Evolutionary conservation across 1,284 basidiomycete species (phyloP).

Genomic region (Stereum hirsutum): DNA sequence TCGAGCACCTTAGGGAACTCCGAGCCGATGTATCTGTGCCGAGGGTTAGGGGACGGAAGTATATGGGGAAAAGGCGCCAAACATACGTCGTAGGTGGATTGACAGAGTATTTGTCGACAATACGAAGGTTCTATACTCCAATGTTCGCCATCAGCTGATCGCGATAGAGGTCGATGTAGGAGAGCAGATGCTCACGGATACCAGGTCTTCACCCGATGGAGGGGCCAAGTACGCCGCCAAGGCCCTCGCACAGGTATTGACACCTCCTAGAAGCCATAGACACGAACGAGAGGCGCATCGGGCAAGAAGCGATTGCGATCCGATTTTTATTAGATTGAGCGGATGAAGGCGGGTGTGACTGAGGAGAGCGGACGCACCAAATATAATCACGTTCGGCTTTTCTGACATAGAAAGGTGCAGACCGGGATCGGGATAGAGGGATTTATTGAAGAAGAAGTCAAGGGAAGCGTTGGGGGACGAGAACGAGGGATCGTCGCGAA

Average conservation of each 20-base stretch:
- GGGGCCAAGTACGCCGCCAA: constrained; percentile 59
- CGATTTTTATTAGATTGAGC: no score
- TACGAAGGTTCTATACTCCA: constrained; percentile 50
- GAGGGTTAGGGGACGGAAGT: constrained; percentile 5
- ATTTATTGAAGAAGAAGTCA: not conserved
- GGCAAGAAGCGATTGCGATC: constrained; percentile 8
- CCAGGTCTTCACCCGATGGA: constrained; percentile 52
- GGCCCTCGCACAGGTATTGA: constrained; percentile 67
- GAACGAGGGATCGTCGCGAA: constrained; percentile 50
- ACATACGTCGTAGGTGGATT: constrained; percentile 78
- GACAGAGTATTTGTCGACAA: constrained; percentile 84
- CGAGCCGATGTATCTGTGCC: constrained; percentile 65
- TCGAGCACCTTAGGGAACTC: constrained; percentile 64
- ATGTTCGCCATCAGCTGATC: constrained; percentile 4
- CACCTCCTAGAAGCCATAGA: constrained; percentile 41
- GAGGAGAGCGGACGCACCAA: constrained; percentile 44
- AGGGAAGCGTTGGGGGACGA: constrained; percentile 61
- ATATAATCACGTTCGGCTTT: constrained; percentile 72
- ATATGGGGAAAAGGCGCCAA: constrained; percentile 5
- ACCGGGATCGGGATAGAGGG: constrained; percentile 7
- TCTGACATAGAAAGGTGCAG: constrained; percentile 21
- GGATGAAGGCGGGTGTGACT: constrained; percentile 9
- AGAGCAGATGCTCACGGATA: constrained; percentile 46
- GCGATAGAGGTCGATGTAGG: constrained; percentile 4
- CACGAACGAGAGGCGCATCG: not conserved